Evolutionary conservation across 2,329 filamentous ascomycete genomes (phyloP), one percentile per base, ranked within the genome.

Genomic region (Calonectria hawksworthii): DNA sequence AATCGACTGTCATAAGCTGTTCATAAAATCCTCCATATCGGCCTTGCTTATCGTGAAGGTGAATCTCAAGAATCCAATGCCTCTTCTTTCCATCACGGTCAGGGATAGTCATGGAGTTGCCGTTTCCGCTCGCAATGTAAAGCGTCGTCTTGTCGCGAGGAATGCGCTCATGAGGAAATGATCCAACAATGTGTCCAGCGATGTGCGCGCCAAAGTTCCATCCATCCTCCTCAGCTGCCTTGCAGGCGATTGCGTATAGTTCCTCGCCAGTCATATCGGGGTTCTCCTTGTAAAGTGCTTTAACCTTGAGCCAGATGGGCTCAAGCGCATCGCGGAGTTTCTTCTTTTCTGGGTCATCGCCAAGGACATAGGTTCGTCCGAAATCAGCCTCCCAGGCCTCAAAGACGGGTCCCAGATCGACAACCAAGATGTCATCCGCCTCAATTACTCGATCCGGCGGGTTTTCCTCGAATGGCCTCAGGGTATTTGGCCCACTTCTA

Each of bases 301-400:
- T 89, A 59, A 89, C 86, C n/a, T 78, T 79, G 5, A 84, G 76
- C 87, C 87, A 90, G 13, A 86, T 81, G 0, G 88, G 88, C 76
- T 89, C 86, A 0, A 89, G 83, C 4, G 86, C 81, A 70, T 89
- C 88, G 2, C 87, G 85, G 18, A 90, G 77, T 65, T 81, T 83
- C 21, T 81, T 82, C 81, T 90, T 90, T 26, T 81, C 73, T 2
- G 86, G 85, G 67, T 90, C 88, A 64, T 85, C 74, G 4, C 88
- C 88, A 0, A 90, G 83, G 4, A 90, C 88, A 74, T 86, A 90
- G 0, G 89, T 90, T 18, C 88, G 87, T 10, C 88, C 88, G 72
- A 90, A 90, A 74, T 90, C 89, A 7, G 89, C 89, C 77, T 90
- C 89, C 87, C 87, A 90, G 0, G 83, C 84, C 66, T 89, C 88